A percentile compares a stretch with the other conserved stretches of the same genome.
These are phyloP conservation scores for Trichosphaerium sp. DNA, from an alignment of 78 protist species.

Conservation along the genomic window DNA sequence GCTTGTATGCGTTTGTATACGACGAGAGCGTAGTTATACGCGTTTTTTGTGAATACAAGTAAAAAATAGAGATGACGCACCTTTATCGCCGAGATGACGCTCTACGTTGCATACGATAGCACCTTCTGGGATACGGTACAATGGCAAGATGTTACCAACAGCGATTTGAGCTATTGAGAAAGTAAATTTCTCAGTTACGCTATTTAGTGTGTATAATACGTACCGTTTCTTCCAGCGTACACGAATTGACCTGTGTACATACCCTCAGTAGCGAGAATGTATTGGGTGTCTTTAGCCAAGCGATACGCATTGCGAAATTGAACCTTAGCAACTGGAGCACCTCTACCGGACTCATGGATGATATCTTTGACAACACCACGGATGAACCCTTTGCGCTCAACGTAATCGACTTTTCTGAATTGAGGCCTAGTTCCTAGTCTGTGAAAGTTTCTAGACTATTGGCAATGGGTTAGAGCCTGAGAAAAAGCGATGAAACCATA, in stretches of 20 bases:
- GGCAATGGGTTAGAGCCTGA: no score
- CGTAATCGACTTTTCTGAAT: conserved; percentile 88
- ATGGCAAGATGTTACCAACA: conserved; percentile 96
- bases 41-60: conserved; percentile 89
- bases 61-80: no score
- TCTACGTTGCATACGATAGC: conserved; percentile 97
- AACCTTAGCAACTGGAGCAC: conserved; percentile 98
- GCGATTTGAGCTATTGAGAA: conserved; percentile 60
- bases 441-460: no score
- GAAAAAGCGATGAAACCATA: no score
- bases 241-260: conserved; percentile 98
- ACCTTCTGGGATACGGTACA: conserved; percentile 93
- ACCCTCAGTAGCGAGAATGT: conserved; percentile 97
- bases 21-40: conserved; percentile 94
- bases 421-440: no score
- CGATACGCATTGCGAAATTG: conserved; percentile 87
- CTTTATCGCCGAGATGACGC: conserved; percentile 89
- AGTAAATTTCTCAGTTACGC: no score
- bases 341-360: conserved; percentile 99
- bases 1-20: no score
- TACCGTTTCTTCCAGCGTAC: conserved; percentile 89
- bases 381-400: conserved; percentile 95
- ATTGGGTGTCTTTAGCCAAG: conserved; percentile 63
- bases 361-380: conserved; percentile 79
- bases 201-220: neutral